Base-by-base conservation (phyloP, 306 rosid genomes). In the Cucurbita ficifolia region DNA sequence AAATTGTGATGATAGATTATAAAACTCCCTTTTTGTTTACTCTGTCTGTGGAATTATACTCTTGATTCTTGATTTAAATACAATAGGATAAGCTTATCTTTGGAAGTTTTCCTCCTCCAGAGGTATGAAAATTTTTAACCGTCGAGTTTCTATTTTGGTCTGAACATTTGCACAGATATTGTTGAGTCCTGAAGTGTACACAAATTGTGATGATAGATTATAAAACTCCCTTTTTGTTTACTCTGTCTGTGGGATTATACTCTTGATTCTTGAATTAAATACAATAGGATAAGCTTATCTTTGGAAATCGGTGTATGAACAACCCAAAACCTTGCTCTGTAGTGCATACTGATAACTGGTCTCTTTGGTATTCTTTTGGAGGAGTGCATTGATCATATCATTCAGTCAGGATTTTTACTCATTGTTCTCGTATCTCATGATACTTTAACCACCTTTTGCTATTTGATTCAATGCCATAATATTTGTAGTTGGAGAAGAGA, bases 101-200 rank as follows among this genome's bases (percentile, higher is more conserved):
- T n/a, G n/a, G 73, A 61, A 56, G 61, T 42, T 24, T 2, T 40
- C 35, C 33, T 38, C 75, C 16, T 18, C 75, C 0, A 77, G 42
- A 75, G 88, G 88, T 84, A 72, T 59, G 9, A 40, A 5, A 19
- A 40, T 48, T 56, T 10, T 12, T 38, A 67, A 67, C 43, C 18
- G 19, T 6, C 61, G 46, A 14, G 8, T 76, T 73, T 48, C 57
- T 21, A 8, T 39, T 19, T 42, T 39, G 3, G 49, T 36, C 12
- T 52, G 35, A 49, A 35, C 8, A 36, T 52, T 52, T 72, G 22
- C 14, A 50, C 2, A 50, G 6, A 49, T 49, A 4, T 39, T 36
- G 38, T n/a, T 18, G 18, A 40, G 9, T 40, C 51, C 14, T 18
- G 18, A 13, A 49, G 17, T n/a, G n/a, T 53, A 22, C 38, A 10